phyloP scores from a whole-genome alignment of 1,284 basidiomycete species.

The Puccinia hordei region DNA sequence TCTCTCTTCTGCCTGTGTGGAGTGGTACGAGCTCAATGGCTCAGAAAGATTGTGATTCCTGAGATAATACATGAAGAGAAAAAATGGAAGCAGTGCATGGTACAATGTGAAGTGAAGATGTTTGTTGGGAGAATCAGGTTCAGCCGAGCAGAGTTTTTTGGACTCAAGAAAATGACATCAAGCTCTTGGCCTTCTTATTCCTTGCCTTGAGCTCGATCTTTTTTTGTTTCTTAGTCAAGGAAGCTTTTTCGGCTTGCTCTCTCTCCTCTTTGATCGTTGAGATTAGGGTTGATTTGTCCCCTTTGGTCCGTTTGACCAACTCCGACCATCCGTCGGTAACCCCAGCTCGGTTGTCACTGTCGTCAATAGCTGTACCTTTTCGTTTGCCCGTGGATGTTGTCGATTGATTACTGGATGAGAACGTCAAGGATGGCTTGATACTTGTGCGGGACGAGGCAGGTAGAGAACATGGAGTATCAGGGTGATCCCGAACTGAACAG shows the following conservation, averaged over 20 bases:
- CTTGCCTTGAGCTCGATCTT: slow-evolving; percentile 41
- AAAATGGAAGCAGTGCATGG: neutral
- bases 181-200: slow-evolving; percentile 50
- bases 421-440: slow-evolving; percentile 39
- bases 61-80: neutral
- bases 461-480: slow-evolving; percentile 23
- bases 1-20: too few relatives aligned
- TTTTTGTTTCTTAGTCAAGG: slow-evolving; percentile 32
- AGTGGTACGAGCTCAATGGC: too few relatives aligned
- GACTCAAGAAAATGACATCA: slow-evolving; percentile 51
- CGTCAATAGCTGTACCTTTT: neutral
- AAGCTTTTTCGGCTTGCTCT: slow-evolving; percentile 17
- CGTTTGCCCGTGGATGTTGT: slow-evolving; percentile 31
- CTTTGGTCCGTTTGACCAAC: slow-evolving; percentile 45
- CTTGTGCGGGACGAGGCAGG: slow-evolving; percentile 40
- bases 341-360: neutral
- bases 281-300: slow-evolving; percentile 14
- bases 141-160: too few relatives aligned
- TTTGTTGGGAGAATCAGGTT: too few relatives aligned
- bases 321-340: slow-evolving; percentile 30
- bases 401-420: slow-evolving; percentile 24
- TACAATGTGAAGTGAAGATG: neutral
- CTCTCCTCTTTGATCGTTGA: slow-evolving; percentile 34
- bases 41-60: neutral
- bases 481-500: slow-evolving; percentile 43